Conservation (phyloP, 169 alveolate genomes). For the Plasmodium vivax region DNA sequence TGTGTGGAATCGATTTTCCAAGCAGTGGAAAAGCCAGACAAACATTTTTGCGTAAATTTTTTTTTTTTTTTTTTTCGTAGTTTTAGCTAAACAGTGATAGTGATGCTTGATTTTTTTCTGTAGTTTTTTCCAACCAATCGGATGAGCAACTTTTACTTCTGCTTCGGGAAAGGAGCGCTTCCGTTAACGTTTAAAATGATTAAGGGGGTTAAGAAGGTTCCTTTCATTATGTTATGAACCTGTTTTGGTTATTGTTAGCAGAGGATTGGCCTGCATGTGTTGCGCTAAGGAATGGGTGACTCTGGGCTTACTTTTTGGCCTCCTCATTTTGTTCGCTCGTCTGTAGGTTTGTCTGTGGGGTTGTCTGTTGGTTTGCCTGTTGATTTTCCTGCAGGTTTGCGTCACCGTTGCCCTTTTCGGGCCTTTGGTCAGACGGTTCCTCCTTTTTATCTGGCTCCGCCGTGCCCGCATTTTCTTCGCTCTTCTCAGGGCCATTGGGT, state of each 20-base stretch:
- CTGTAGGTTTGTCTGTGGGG: neutral
- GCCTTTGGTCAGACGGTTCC: neutral
- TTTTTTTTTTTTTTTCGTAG: neutral
- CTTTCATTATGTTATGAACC: neutral
- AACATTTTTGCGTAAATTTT: neutral
- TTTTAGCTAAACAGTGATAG: neutral
- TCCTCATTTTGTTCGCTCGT: neutral
- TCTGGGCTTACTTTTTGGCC: neutral
- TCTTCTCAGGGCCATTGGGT: neutral
- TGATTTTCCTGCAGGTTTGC: neutral
- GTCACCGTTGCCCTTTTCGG: neutral
- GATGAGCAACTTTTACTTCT: neutral
- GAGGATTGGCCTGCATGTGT: neutral
- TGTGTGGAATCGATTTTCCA: neutral
- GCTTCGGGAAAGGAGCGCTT: neutral
- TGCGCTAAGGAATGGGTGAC: neutral
- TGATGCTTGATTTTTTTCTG: constrained; percentile 1
- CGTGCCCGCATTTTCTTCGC: neutral
- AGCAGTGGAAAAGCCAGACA: neutral
- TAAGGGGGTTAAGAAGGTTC: neutral
- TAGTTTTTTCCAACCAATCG: neutral
- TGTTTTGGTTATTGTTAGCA: neutral
- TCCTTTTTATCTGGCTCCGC: neutral
- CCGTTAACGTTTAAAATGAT: neutral
- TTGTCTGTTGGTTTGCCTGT: neutral